A percentile compares a stretch with the other conserved stretches of the same genome.
Evolutionary conservation across 106 monocot genomes (phyloP).

Genomic region (Dendrobium nobile): DNA sequence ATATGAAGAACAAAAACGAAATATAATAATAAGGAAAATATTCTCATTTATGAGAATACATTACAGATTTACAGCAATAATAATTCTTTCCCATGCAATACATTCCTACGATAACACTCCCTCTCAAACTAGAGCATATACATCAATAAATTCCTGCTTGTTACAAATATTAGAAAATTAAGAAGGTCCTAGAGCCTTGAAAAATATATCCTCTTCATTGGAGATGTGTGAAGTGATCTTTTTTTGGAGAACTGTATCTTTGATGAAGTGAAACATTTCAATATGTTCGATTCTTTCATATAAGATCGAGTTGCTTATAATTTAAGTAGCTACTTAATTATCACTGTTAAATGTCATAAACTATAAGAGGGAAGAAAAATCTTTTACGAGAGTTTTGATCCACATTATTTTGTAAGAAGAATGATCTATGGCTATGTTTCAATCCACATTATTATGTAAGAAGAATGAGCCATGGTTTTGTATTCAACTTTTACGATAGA

Average conservation of each 20-base stretch:
- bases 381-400: background rate
- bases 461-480: background rate
- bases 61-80: background rate
- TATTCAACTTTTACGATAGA: background rate
- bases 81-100: background rate
- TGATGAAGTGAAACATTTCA: background rate
- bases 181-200: background rate
- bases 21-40: background rate
- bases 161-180: background rate
- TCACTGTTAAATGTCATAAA: background rate
- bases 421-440: too few species aligned
- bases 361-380: background rate
- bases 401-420: background rate
- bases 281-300: background rate
- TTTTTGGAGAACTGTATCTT: background rate
- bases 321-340: background rate
- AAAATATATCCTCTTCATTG: background rate
- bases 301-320: background rate
- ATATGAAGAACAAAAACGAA: background rate
- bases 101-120: background rate
- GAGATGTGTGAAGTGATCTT: background rate
- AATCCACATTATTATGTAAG: too few species aligned
- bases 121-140: background rate
- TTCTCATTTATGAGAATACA: background rate
- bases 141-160: background rate